phyloP scores from a whole-genome alignment of 2,329 filamentous ascomycete species.

The Drechmeria coniospora region DNA sequence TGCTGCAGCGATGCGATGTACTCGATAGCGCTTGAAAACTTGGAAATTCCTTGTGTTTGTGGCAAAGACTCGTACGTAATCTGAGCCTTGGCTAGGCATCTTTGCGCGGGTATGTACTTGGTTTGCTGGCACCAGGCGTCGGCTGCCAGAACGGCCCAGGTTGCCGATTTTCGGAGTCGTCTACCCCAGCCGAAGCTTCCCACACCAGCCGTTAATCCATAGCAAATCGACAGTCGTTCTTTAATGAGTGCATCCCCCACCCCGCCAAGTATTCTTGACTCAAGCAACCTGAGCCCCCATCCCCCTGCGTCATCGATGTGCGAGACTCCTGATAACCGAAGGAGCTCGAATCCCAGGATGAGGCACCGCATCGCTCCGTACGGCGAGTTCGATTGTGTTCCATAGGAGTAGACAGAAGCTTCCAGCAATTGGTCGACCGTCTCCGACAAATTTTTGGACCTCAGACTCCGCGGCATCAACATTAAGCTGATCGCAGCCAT shows the following conservation, averaged over 20 bases:
- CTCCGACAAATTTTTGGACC: slow-evolving; percentile 64
- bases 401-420: slow-evolving; percentile 81
- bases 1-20: slow-evolving; percentile 37
- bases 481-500: slow-evolving; percentile 82
- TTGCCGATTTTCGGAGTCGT: slow-evolving; percentile 67
- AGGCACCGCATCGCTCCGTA: slow-evolving; percentile 71
- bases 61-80: slow-evolving; percentile 36
- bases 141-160: slow-evolving; percentile 75
- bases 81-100: slow-evolving; percentile 56
- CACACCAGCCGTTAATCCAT: slow-evolving; percentile 54
- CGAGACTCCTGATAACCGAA: slow-evolving; percentile 64
- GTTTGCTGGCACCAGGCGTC: slow-evolving; percentile 69
- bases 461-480: slow-evolving; percentile 55
- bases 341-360: slow-evolving; percentile 61
- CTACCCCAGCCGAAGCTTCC: slow-evolving; percentile 54
- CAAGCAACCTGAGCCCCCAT: slow-evolving; percentile 70
- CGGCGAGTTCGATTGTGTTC: slow-evolving; percentile 64
- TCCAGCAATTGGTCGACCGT: slow-evolving; percentile 78
- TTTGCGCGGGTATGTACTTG: slow-evolving; percentile 64
- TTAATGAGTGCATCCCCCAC: slow-evolving; percentile 71
- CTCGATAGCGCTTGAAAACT: slow-evolving; percentile 33
- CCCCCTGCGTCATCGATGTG: slow-evolving; percentile 74
- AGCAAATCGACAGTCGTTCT: slow-evolving; percentile 76
- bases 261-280: slow-evolving; percentile 57
- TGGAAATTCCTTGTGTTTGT: slow-evolving; percentile 33